Percentiles rank a stretch among this genome's conserved stretches.
These are phyloP conservation scores for Castanea crenata DNA, from an alignment of 306 rosid species.

Conservation along the genomic window DNA sequence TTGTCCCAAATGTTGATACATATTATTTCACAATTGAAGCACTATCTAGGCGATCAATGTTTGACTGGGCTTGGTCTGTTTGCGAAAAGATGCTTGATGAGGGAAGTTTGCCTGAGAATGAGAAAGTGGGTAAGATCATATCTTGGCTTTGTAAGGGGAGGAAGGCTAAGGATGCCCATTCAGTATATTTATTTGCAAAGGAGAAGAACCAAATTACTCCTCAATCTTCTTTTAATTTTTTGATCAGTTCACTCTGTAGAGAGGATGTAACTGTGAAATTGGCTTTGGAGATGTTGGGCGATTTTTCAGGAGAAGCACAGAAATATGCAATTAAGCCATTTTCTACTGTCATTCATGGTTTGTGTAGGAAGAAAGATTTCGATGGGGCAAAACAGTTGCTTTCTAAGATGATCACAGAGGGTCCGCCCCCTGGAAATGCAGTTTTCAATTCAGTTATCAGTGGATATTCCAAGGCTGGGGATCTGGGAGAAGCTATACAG, in stretches of 20 bases:
- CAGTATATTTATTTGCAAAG: constrained; percentile 48
- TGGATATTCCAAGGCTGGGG: constrained; percentile 58
- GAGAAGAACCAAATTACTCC: constrained; percentile 41
- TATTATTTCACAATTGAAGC: constrained; percentile 68
- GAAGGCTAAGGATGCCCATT: constrained; percentile 49
- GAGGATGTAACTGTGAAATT: constrained; percentile 51
- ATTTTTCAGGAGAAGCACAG: constrained; percentile 39
- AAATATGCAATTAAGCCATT: constrained; percentile 58
- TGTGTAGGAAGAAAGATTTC: constrained; percentile 62
- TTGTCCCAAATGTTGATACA: constrained; percentile 56
- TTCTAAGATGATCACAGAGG: constrained; percentile 61
- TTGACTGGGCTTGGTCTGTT: constrained; percentile 53
- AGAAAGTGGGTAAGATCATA: constrained; percentile 55
- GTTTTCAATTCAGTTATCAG: constrained; percentile 68
- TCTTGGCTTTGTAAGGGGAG: constrained; percentile 69
- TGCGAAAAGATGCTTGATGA: constrained; percentile 61
- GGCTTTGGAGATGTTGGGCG: constrained; percentile 55
- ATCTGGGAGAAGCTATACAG: constrained; percentile 56
- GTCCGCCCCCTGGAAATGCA: constrained; percentile 83
- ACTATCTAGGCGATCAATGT: constrained; percentile 51
- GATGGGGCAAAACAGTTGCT: constrained; percentile 56
- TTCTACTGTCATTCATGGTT: constrained; percentile 50
- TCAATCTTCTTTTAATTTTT: constrained; percentile 26
- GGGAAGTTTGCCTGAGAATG: constrained; percentile 43
- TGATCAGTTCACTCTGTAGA: constrained; percentile 44